phyloP scores from a whole-genome alignment of 768 basidiomycete genomes.

The Plicaturopsis crispa region DNA sequence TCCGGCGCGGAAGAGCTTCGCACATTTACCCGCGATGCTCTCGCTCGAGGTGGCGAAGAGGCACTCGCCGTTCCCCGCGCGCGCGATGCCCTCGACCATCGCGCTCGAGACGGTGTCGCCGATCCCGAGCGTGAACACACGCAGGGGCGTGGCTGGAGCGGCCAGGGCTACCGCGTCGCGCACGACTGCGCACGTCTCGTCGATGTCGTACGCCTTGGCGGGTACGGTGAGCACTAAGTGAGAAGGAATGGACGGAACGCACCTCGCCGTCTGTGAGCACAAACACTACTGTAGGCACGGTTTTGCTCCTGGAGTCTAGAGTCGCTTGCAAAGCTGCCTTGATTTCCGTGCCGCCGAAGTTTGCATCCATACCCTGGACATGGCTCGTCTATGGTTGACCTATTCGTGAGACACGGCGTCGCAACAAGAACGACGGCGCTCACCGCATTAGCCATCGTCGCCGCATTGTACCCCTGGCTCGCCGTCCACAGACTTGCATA shows the following conservation, averaged over 20 bases:
- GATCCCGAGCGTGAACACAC: slow-evolving; percentile 54
- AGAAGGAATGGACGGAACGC: slow-evolving; percentile 4
- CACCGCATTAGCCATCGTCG: slow-evolving; percentile 28
- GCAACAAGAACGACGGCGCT: slow-evolving; percentile 14
- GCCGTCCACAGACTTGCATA: slow-evolving; percentile 25
- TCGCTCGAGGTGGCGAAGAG: slow-evolving; percentile 39
- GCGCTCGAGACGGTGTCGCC: slow-evolving; percentile 41
- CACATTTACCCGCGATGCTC: slow-evolving; percentile 39
- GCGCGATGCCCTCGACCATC: slow-evolving; percentile 47
- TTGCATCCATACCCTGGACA: slow-evolving; percentile 30
- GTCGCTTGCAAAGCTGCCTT: slow-evolving; percentile 29
- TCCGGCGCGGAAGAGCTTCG: slow-evolving; percentile 43
- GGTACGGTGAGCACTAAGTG: neutral
- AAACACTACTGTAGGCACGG: slow-evolving; percentile 41
- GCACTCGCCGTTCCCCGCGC: slow-evolving; percentile 41
- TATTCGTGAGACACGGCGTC: too few relatives aligned
- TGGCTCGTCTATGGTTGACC: slow-evolving; percentile 26
- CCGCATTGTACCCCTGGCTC: slow-evolving; percentile 23
- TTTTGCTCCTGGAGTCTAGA: slow-evolving; percentile 23
- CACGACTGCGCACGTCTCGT: slow-evolving; percentile 17
- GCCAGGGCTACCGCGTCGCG: slow-evolving; percentile 24
- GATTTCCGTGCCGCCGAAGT: slow-evolving; percentile 48
- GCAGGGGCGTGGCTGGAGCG: slow-evolving; percentile 23
- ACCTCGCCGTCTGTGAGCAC: slow-evolving; percentile 55
- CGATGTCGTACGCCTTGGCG: slow-evolving; percentile 4